Evolutionary conservation across 331 rosid genomes (phyloP).

Genomic region (Prunus yedoensis): DNA sequence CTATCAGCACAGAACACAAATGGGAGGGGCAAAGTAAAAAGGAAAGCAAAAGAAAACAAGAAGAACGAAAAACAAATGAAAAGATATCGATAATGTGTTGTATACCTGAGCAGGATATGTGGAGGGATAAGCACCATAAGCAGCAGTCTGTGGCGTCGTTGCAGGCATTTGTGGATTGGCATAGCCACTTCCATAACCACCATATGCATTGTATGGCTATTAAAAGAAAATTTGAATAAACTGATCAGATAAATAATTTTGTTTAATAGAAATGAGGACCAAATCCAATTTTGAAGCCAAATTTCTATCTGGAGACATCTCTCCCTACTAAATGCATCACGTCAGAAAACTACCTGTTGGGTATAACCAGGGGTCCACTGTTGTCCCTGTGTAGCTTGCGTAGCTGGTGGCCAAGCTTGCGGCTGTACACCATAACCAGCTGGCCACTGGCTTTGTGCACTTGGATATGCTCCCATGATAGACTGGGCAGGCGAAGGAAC

Average conservation of each 20-base stretch:
- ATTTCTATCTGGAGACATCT: neutral
- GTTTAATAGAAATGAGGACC: neutral
- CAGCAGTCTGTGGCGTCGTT: conserved; percentile 59
- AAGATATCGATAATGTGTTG: neutral
- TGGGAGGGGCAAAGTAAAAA: neutral
- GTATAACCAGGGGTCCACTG: conserved; percentile 94
- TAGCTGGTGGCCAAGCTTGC: conserved; percentile 91
- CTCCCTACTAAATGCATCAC: neutral
- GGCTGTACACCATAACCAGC: conserved; percentile 77
- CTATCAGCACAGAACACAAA: neutral
- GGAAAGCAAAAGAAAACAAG: neutral
- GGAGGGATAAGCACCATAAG: conserved; percentile 81
- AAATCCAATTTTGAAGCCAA: neutral
- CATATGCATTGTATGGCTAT: conserved; percentile 75
- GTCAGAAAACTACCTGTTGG: conserved; percentile 58
- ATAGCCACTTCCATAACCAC: conserved; percentile 74
- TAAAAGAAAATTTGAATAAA: conserved; percentile 14
- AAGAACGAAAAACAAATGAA: neutral
- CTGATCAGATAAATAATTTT: neutral
- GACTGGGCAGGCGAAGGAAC: conserved; percentile 85
- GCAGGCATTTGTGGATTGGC: conserved; percentile 59
- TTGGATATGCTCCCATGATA: conserved; percentile 77
- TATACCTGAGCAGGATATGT: conserved; percentile 88
- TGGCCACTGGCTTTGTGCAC: conserved; percentile 80
- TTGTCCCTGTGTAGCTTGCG: conserved; percentile 83